A percentile compares a stretch with the other conserved stretches of the same genome.
Evolutionary conservation across 2,329 filamentous ascomycete genomes (phyloP).

Genomic region (Coccinonectria pachysandricola): DNA sequence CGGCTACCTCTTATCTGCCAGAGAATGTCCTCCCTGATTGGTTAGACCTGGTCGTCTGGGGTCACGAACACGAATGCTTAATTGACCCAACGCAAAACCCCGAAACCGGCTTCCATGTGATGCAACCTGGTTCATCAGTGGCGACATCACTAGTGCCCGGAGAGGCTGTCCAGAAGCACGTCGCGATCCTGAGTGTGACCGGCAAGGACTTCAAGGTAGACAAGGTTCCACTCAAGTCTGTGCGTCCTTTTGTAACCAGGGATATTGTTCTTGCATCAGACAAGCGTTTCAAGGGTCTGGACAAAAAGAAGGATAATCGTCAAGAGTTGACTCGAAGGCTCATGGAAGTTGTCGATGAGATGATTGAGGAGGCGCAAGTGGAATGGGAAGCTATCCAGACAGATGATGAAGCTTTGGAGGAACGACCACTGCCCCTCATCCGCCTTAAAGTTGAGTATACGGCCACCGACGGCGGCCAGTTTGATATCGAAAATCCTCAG

Average conservation of each 20-base stretch:
- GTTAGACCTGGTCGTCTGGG: constrained; percentile 88
- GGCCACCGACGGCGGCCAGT: constrained; percentile 72
- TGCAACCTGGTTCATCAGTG: constrained; percentile 94
- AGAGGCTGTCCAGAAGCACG: constrained; percentile 84
- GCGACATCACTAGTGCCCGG: constrained; percentile 86
- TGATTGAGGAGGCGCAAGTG: constrained; percentile 75
- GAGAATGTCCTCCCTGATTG: constrained; percentile 89
- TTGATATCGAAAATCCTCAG: constrained; percentile 89
- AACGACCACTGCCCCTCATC: constrained; percentile 68
- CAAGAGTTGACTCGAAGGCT: constrained; percentile 69
- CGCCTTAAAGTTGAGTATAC: constrained; percentile 86
- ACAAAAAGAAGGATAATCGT: constrained; percentile 74
- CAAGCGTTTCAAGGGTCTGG: constrained; percentile 64
- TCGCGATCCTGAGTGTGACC: constrained; percentile 74
- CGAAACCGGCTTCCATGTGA: constrained; percentile 86
- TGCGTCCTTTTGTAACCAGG: constrained; percentile 80
- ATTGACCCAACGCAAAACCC: constrained; percentile 77
- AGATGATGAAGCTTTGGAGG: constrained; percentile 46
- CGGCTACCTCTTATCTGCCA: constrained; percentile 84
- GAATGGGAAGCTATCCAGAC: constrained; percentile 76
- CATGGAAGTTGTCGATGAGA: constrained; percentile 67
- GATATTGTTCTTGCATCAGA: constrained; percentile 73
- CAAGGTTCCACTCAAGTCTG: constrained; percentile 73
- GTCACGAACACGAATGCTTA: constrained; percentile 92
- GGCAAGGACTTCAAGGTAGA: constrained; percentile 74